A percentile compares a stretch with the other conserved stretches of the same genome.
Conservation (phyloP, 73 alveolate genomes). For the Paramecium sexaurelia region DNA sequence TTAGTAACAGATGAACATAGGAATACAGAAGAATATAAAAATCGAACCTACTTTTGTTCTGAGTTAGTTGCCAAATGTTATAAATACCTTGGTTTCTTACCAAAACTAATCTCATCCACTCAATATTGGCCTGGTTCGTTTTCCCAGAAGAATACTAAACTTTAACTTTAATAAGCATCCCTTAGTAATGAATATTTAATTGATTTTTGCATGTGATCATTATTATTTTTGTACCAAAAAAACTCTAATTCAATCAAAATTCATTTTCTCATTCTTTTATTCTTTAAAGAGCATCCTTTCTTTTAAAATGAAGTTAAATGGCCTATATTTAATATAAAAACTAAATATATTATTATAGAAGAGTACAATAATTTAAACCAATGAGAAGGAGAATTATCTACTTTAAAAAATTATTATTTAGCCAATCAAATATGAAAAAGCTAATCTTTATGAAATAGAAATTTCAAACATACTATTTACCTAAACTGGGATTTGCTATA, state of each 20-base stretch:
- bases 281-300: no score
- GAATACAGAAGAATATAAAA: not conserved
- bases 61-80: conserved; percentile 52
- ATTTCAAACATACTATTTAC: no score
- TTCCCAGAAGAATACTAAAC: conserved; percentile 8
- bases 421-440: no score
- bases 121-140: conserved; percentile 56
- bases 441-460: no score
- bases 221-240: no score
- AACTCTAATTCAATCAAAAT: not conserved
- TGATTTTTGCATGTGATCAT: not conserved
- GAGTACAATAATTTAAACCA: no score
- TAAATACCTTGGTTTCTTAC: not conserved
- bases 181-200: not conserved
- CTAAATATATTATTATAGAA: no score
- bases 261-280: not conserved
- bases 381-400: no score
- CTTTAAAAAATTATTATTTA: no score
- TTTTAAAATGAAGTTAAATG: no score
- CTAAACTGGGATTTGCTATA: no score
- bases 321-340: no score
- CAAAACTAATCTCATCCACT: not conserved
- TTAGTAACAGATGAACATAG: not conserved
- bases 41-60: conserved; percentile 48
- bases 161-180: not conserved